A percentile compares a stretch with the other conserved stretches of the same genome.
These are phyloP conservation scores for Vigna reflexopilosa DNA, from an alignment of 306 rosid genomes.

Conservation along the genomic window DNA sequence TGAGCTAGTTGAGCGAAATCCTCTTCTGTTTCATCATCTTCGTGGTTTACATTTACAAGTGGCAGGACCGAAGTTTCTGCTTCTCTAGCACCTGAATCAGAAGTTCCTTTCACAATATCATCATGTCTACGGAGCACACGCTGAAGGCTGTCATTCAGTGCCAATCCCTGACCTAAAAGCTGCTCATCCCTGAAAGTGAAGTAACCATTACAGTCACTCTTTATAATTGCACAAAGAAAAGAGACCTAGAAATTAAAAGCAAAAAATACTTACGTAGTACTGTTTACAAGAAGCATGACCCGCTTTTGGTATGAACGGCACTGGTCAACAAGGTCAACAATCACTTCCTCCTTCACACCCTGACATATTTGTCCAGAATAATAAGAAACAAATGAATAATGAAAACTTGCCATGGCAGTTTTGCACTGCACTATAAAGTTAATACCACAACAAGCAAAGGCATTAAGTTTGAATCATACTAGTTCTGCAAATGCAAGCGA, in stretches of 20 bases:
- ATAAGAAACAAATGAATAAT: slow-evolving; percentile 30
- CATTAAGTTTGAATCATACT: slow-evolving; percentile 10
- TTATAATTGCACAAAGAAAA: slow-evolving; percentile 30
- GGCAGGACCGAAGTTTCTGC: slow-evolving; percentile 68
- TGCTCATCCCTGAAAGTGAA: slow-evolving; percentile 76
- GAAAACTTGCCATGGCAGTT: slow-evolving; percentile 19
- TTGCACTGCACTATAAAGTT: slow-evolving; percentile 6
- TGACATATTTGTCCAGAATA: slow-evolving; percentile 53
- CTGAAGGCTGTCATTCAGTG: slow-evolving; percentile 88
- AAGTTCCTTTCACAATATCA: slow-evolving; percentile 65
- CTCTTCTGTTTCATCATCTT: slow-evolving; percentile 88
- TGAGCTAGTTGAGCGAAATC: slow-evolving; percentile 86
- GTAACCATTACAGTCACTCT: slow-evolving; percentile 45
- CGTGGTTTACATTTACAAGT: slow-evolving; percentile 74
- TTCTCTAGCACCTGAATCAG: slow-evolving; percentile 53
- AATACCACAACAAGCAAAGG: background rate
- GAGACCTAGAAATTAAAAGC: background rate
- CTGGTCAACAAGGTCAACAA: slow-evolving; percentile 96
- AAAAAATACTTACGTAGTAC: slow-evolving; percentile 63
- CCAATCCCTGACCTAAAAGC: slow-evolving; percentile 76
- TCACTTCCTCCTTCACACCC: slow-evolving; percentile 91
- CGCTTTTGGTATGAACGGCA: slow-evolving; percentile 90
- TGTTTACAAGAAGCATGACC: slow-evolving; percentile 89
- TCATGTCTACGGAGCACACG: slow-evolving; percentile 80
- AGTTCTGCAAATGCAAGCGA: slow-evolving; percentile 30